Conservation (phyloP, 768 basidiomycete species). For the Filobasidium wieringae region DNA sequence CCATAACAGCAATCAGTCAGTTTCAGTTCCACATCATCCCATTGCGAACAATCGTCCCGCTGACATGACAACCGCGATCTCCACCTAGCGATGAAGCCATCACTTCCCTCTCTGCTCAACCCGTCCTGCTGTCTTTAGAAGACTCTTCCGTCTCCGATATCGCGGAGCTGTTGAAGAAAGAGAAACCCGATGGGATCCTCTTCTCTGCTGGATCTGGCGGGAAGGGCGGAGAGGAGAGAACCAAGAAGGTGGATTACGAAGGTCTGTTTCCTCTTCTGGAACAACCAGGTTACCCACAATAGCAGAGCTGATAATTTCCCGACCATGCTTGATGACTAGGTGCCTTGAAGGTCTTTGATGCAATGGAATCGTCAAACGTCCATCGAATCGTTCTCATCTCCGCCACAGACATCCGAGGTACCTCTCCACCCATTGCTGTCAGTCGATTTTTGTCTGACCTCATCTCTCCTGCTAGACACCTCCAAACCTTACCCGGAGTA, state of each 20-base stretch:
- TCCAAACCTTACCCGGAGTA: conserved; percentile 21
- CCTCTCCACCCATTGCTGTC: conserved; percentile 42
- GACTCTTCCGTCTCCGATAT: conserved; percentile 45
- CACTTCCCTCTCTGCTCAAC: conserved; percentile 39
- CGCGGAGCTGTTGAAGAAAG: conserved; percentile 41
- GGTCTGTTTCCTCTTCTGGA: no score
- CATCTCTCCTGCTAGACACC: background rate
- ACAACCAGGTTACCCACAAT: no score
- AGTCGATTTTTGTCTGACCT: conserved; percentile 40
- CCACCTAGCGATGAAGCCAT: conserved; percentile 42
- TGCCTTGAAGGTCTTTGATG: conserved; percentile 59
- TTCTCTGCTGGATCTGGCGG: conserved; percentile 49
- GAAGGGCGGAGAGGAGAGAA: conserved; percentile 45
- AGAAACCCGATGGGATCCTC: conserved; percentile 37
- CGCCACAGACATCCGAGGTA: conserved; percentile 50
- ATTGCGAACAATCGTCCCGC: background rate
- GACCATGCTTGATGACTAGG: no score
- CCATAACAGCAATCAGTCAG: conserved; percentile 44
- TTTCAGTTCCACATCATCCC: background rate
- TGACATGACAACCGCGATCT: background rate
- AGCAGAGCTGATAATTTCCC: no score
- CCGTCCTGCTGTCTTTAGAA: conserved; percentile 52
- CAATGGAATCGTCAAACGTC: conserved; percentile 47
- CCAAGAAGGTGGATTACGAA: conserved; percentile 50
- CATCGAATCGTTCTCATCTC: conserved; percentile 53